Evolutionary conservation across 306 rosid genomes (phyloP).

Genomic region (Quercus variabilis): DNA sequence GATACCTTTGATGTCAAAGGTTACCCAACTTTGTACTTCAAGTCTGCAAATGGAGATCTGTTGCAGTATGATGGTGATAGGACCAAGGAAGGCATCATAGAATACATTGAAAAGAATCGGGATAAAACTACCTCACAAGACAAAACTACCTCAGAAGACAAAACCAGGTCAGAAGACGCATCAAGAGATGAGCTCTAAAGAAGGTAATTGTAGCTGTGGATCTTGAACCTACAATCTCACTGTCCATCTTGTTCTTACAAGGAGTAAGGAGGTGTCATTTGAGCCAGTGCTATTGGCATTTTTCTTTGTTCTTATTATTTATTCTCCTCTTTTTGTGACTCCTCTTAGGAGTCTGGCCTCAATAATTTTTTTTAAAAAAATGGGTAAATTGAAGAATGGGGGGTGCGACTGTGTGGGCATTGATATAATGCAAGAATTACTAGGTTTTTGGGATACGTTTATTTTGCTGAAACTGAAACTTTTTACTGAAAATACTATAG

Average conservation of each 20-base stretch:
- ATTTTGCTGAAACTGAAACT: no score
- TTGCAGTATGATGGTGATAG: constrained; percentile 51
- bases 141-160: constrained; percentile 42
- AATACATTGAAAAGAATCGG: constrained; percentile 70
- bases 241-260: no score
- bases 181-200: constrained; percentile 79
- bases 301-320: neutral
- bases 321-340: no score
- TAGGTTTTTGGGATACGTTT: neutral
- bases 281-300: neutral
- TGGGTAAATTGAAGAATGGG: no score
- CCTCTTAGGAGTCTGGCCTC: no score
- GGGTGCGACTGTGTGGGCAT: no score
- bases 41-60: constrained; percentile 68
- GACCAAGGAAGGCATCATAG: constrained; percentile 69
- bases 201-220: constrained; percentile 30
- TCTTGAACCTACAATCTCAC: no score
- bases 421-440: neutral
- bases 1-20: constrained; percentile 70
- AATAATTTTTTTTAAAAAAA: no score
- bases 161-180: constrained; percentile 33
- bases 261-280: no score
- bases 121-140: constrained; percentile 51
- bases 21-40: constrained; percentile 78
- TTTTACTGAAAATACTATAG: no score